Evolutionary conservation across 768 basidiomycete genomes (phyloP), one percentile per base, ranked within the genome.

Genomic region (Rhodotorula diobovata): DNA sequence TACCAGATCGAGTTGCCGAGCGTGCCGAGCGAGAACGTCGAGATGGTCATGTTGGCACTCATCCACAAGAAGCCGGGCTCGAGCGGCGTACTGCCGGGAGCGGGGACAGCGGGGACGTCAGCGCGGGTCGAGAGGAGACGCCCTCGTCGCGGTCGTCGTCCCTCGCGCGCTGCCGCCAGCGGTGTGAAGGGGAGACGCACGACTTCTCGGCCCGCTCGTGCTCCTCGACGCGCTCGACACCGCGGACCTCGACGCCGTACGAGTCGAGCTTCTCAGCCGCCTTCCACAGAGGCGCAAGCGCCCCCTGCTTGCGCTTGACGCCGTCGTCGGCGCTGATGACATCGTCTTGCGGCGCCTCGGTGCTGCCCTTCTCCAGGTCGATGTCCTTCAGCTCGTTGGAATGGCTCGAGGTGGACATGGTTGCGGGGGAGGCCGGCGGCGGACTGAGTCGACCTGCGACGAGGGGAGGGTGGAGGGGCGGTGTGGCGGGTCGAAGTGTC

Each of bases 21-120:
- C 34, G 81, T 80, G 35, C 83, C 83, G 63, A 83, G 78, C 30
- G 80, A 78, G 71, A 83, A 80, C 10, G 82, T 82, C 21, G 80
- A 76, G 25, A 80, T 78, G 69, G 78, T 76, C 51, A 70, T 70
- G 73, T 80, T 80, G 46, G 81, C 80, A 11, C 80, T 79, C 37
- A 79, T 69, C 81, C 81, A 82, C 64, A 80, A 60, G 61, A 54
- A 66, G 0, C 70, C 70, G 2, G 67, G 43, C 41, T 75, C 79
- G 65, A 53, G 46, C 37, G 37, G 45, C 51, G 46, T 68, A 46
- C 35, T 37, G 39, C 2, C 18, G 34, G 54, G 32, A 5, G 53
- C 32, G n/a, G 32, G 34, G n/a, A n/a, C n/a, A 20, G 54, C 1
- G 15, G 54, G 5, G 20, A 7, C 2, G 32, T 6, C 32, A 55